Base-by-base conservation (phyloP, 345 rosid genomes). In the Euphorbia peplus region DNA sequence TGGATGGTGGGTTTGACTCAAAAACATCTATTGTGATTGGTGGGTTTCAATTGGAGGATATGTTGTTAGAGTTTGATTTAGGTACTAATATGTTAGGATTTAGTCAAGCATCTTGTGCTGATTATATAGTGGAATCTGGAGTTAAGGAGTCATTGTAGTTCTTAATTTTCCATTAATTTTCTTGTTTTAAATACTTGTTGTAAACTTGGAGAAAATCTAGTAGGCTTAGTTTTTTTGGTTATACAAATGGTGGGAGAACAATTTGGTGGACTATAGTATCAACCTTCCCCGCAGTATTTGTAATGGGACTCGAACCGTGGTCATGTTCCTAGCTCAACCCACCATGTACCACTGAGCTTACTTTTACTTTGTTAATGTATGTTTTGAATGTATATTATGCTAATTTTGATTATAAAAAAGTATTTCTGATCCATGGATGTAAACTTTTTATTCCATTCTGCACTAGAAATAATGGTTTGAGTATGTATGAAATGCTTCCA, bases 11-110 rank as follows among this genome's bases (percentile, higher is more conserved):
- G 2, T 15, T 68, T 29, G 81, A 26, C 14, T 71, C 53, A 64
- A 63, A 61, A 16, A 69, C 41, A 78, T 47, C 86, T 25, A 81
- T 93, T 66, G 83, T 79, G 0, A 58, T 93, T 3, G 98, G 95
- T 19, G 98, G 93, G 56, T 61, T 81, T 12, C 98, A 93, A 16
- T 60, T 90, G 71, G 98, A 93, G 75, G 93, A 88, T 18, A 83
- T 73, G 3, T 60, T 83, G 28, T 55, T 92, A 67, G 93, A 88
- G 66, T 83, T 92, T 58, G 90, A 92, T 79, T 53, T 86, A 63
- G 88, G 84, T n/a, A 72, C 74, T 46, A 83, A 87, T 0, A 69
- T 85, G 89, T 7, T 92, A 15, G 98, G 98, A 18, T 85, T 92
- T 71, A 81, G 81, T 26, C 60, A 70, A 60, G 75, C 64, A 22